Conservation (phyloP, 345 rosid species). For the Erysimum cheiranthoides region DNA sequence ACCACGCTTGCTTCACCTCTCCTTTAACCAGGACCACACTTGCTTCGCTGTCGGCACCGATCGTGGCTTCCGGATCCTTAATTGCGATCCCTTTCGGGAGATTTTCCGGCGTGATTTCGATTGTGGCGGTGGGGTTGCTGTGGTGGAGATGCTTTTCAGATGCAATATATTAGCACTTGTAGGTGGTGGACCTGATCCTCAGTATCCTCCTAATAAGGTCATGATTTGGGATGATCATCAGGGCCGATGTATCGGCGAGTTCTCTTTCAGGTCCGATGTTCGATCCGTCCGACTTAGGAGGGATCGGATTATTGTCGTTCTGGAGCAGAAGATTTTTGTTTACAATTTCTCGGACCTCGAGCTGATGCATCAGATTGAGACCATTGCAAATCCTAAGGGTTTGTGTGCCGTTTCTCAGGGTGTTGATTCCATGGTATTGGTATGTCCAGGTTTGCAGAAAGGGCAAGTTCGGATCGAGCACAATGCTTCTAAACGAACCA, state of each 20-base stretch:
- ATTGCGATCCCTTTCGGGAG: constrained; percentile 95
- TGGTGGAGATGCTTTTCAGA: constrained; percentile 88
- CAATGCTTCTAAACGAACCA: constrained; percentile 81
- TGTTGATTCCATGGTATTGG: constrained; percentile 74
- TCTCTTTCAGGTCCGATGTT: constrained; percentile 87
- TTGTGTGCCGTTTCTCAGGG: constrained; percentile 91
- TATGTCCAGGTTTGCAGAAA: constrained; percentile 87
- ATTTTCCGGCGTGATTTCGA: constrained; percentile 91
- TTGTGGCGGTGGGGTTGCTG: constrained; percentile 74
- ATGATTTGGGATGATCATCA: constrained; percentile 98
- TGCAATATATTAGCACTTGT: constrained; percentile 92
- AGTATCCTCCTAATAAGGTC: constrained; percentile 80
- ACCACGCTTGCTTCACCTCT: constrained; percentile 65
- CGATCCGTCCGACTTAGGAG: constrained; percentile 78
- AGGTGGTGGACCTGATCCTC: constrained; percentile 91
- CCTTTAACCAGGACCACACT: constrained; percentile 86
- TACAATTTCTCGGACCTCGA: constrained; percentile 86
- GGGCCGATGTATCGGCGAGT: constrained; percentile 84
- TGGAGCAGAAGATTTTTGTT: constrained; percentile 89
- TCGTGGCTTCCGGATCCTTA: constrained; percentile 91
- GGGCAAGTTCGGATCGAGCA: constrained; percentile 94
- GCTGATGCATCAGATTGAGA: constrained; percentile 88
- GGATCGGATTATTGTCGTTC: constrained; percentile 74
- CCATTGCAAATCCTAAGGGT: constrained; percentile 86
- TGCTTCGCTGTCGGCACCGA: constrained; percentile 93